Evolutionary conservation across 768 basidiomycete genomes (phyloP).

Genomic region (Crassisporium funariophilum): DNA sequence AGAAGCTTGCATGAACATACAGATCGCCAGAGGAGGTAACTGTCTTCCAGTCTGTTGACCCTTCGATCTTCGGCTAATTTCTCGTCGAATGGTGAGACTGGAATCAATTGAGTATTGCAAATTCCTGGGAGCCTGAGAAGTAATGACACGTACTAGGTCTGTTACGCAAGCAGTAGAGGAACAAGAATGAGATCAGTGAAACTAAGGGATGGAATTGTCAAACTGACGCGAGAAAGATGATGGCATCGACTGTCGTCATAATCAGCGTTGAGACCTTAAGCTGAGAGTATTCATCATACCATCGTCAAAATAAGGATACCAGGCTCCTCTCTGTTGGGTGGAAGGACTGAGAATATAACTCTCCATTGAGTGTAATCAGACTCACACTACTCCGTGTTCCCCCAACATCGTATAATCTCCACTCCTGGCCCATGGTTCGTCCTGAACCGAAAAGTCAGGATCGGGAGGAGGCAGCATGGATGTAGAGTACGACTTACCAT

Average conservation of each 20-base stretch:
- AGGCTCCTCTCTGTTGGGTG: constrained; percentile 60
- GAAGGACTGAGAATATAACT: constrained; percentile 8
- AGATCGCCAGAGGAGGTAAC: constrained; percentile 74
- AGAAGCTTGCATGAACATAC: constrained; percentile 71
- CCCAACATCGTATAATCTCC: constrained; percentile 83
- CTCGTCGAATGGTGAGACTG: constrained; percentile 83
- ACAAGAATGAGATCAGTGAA: constrained; percentile 7
- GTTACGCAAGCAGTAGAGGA: constrained; percentile 7
- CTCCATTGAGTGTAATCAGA: constrained; percentile 7
- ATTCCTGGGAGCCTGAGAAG: not conserved
- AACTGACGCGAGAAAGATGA: constrained; percentile 76
- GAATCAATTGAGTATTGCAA: constrained; percentile 14
- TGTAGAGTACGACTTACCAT: constrained; percentile 46
- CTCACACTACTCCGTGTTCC: constrained; percentile 70
- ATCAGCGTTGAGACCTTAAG: constrained; percentile 3
- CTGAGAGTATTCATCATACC: constrained; percentile 32
- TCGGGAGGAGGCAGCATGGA: not conserved
- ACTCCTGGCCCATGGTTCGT: constrained; percentile 64
- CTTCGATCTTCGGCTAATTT: constrained; percentile 67
- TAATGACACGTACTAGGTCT: constrained; percentile 42
- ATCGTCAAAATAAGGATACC: constrained; percentile 84
- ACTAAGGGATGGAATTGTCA: constrained; percentile 1
- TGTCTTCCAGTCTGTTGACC: constrained; percentile 79
- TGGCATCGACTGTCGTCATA: constrained; percentile 58
- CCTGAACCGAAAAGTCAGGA: constrained; percentile 35